Evolutionary conservation across 2,329 filamentous ascomycete genomes (phyloP), one percentile per base, ranked within the genome.

Genomic region (Cladophialophora chaetospira): DNA sequence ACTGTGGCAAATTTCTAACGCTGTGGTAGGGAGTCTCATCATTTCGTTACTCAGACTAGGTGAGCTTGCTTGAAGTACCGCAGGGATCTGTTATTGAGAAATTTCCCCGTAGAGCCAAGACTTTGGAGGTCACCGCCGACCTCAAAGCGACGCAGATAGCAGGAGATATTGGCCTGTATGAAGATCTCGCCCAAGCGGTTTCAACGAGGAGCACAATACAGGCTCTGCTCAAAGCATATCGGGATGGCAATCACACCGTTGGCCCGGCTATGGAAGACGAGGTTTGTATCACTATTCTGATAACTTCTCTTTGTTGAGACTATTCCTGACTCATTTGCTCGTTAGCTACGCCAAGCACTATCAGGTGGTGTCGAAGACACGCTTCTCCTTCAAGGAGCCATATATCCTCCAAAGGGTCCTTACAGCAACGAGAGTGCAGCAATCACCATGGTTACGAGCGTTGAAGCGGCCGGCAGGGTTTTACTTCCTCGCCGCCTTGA

Each of bases 111-210:
- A 77, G 80, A 48, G 74, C 81, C 8, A 78, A 82, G 51, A 82
- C 86, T 48, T 82, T 96, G 45, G 76, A 84, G 29, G 79, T 96
- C 59, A 89, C 89, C 1, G 92, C 92, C 5, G 91, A 88, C 3
- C 84, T 96, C 68, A 96, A 96, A 72, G 88, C 91, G 19, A 85
- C 88, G 25, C 87, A 92, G 68, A 82, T 96, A 60, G 79, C 87
- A 4, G 87, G 89, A 49, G 88, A 91, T 69, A 81, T 96, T 51
- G 79, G 89, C 49, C 80, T 96, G 47, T 83, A 95, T 63, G 84
- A 91, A 73, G 88, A 88, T 25, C 87, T 85, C 55, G 88, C 86
- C 68, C 79, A 81, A 50, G 87, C 88, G 53, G 87, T 94, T 44
- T 78, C 87, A 5, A 91, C 88, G 0, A 75, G 82, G 23, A 68